phyloP scores from a whole-genome alignment of 805 yeast genomes.

The Yamadazyma kitorensis region DNA sequence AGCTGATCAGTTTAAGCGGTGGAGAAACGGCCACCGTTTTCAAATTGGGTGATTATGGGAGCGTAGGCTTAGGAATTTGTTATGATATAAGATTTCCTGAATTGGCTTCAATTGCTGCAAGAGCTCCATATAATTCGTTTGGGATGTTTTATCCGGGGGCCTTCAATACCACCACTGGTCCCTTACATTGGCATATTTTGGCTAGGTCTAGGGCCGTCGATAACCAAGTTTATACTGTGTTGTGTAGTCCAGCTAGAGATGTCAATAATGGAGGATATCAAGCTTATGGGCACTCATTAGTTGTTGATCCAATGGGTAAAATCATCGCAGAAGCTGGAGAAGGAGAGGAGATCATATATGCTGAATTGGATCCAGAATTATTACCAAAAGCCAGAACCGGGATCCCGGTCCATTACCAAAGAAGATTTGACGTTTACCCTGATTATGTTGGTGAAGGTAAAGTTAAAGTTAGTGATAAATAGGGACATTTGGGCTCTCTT shows the following conservation, averaged over 20 bases:
- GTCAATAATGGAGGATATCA: slow-evolving; percentile 43
- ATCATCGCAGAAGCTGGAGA: slow-evolving; percentile 46
- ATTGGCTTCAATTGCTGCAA: slow-evolving; percentile 64
- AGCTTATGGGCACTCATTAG: slow-evolving; percentile 46
- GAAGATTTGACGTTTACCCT: slow-evolving; percentile 42
- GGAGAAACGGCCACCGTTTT: slow-evolving; percentile 83
- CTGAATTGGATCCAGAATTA: slow-evolving; percentile 37
- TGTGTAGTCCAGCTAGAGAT: slow-evolving; percentile 90
- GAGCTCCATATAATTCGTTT: slow-evolving; percentile 56
- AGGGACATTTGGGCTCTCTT: slow-evolving; percentile 4
- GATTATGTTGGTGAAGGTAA: slow-evolving; percentile 31
- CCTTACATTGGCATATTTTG: slow-evolving; percentile 76
- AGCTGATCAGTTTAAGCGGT: slow-evolving; percentile 68
- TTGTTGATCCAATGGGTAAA: slow-evolving; percentile 41
- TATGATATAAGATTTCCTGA: slow-evolving; percentile 83
- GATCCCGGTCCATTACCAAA: slow-evolving; percentile 43
- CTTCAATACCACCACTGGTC: slow-evolving; percentile 81
- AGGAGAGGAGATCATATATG: slow-evolving; percentile 42
- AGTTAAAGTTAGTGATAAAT: slow-evolving; percentile 26
- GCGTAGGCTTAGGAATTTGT: slow-evolving; percentile 82
- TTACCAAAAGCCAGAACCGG: slow-evolving; percentile 40
- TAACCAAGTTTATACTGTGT: slow-evolving; percentile 66
- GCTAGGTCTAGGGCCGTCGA: slow-evolving; percentile 76
- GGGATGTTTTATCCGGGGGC: slow-evolving; percentile 85
- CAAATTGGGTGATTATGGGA: slow-evolving; percentile 60